Base-by-base conservation (phyloP, 2,329 filamentous ascomycete genomes). In the Chaetomiaceae sp. region DNA sequence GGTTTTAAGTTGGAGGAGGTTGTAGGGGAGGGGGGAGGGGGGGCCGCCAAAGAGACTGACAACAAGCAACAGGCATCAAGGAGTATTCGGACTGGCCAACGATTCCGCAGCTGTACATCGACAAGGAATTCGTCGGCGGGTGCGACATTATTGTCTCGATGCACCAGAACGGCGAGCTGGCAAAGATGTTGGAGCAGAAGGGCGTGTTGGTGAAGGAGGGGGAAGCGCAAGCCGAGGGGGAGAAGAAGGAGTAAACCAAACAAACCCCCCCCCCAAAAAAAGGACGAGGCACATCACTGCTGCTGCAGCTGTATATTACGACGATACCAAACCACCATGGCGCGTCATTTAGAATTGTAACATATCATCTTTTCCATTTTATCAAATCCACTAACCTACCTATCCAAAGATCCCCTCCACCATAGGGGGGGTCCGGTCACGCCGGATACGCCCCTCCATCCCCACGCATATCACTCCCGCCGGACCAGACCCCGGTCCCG, bases 1-100 rank as follows among this genome's bases (percentile, higher is more conserved):
- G n/a, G n/a, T 14, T 29, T 23, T 27, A 2, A 13, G 13, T 36
- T 33, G 10, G 18, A 2, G 16, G 13, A 6, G 3, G 4, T 41
- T 16, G 3, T 2, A 16, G 23, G 9, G 37, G 5, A 40, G 25
- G 20, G n/a, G 32, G 38, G 23, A 36, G n/a, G 21, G 11, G 27
- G 36, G 27, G 50, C 51, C 59, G 46, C 62, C 50, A 14, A 48
- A 44, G 40, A 27, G n/a, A n/a, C n/a, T n/a, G n/a, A n/a, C n/a
- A n/a, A n/a, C n/a, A n/a, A n/a, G n/a, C n/a, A 34, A 23, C 61
- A 91, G 92, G 94, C 48, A 96, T 99, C 75, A 99, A 99, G 75
- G 92, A 99, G 73, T 99, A 94, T 77, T 96, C 91, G 1, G 94
- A 97, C 69, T 99, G 94, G 94, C 94, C 94, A 13, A 99, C 94